Base-by-base conservation (phyloP, 441 rosid species). In the Populus trichocarpa region DNA sequence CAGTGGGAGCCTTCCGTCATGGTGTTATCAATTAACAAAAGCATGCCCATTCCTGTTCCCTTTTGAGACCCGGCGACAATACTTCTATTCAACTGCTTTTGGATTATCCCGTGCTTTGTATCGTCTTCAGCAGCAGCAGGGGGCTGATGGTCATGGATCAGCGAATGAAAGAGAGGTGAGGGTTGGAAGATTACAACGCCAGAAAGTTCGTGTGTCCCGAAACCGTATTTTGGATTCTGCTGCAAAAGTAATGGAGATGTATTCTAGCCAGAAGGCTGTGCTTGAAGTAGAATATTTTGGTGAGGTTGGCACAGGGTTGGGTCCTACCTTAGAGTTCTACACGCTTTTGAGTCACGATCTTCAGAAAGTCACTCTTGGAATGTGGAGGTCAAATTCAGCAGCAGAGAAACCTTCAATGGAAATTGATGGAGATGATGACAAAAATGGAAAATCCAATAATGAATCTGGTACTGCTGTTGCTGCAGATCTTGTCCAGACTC, bases 261-360 rank as follows among this genome's bases (percentile, higher is more conserved):
- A 94, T 87, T 97, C 98, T 82, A 92, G 98, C 88, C 99, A 97
- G 80, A 94, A 96, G 83, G 98, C 98, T 79, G 94, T 97, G 78
- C 98, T 97, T 79, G 99, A 97, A 85, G 99, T 97, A 18, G 99
- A 97, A 84, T 97, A 97, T 87, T 95, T 97, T 91, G 99, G 99
- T 76, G 99, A 97, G 90, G 99, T 97, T 80, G 99, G 99, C 71
- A 97, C 99, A 65, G 99, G 99, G 57, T 85, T 97, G 82, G 99
- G 99, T 70, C 99, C 99, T 65, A 97, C 99, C 22, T 86, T 97
- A 76, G 99, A 97, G 87, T 97, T 97, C 77, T 97, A 97, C 84
- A 97, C 99, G 25, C 96, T 97, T 80, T 73, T 97, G 74, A 95
- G 99, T 87, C 97, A 92, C 74, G 99, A 97, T 84, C 83, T 97